Percentiles rank a stretch among this genome's conserved stretches.
Conservation (phyloP, 768 basidiomycete genomes). For the Pleurotus cornucopiae region DNA sequence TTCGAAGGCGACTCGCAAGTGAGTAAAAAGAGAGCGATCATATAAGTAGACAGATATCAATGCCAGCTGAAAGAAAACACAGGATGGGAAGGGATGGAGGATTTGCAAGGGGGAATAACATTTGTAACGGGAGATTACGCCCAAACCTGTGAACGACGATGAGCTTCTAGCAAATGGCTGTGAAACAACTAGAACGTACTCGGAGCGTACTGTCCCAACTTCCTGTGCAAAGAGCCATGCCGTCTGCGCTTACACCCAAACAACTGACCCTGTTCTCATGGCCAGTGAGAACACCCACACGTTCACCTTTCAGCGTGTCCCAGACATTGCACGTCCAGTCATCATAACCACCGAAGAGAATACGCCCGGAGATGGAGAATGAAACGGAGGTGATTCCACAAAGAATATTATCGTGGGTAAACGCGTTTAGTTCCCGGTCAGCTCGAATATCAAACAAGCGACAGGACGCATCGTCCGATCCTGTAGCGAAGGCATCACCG, state of each 20-base stretch:
- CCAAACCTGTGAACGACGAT: slow-evolving; percentile 59
- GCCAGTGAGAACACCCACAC: slow-evolving; percentile 94
- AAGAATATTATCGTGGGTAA: slow-evolving; percentile 97
- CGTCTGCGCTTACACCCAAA: slow-evolving; percentile 91
- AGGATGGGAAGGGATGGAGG: slow-evolving; percentile 18
- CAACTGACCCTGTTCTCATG: slow-evolving; percentile 99
- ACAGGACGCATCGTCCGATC: slow-evolving; percentile 98
- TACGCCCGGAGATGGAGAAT: slow-evolving; percentile 95
- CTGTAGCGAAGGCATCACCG: slow-evolving; percentile 97
- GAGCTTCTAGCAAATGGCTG: slow-evolving; percentile 3
- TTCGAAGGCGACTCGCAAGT: slow-evolving; percentile 42
- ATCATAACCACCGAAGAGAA: slow-evolving; percentile 98
- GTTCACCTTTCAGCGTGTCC: slow-evolving; percentile 98
- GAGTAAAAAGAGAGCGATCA: slow-evolving; percentile 44
- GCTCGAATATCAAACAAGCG: slow-evolving; percentile 97
- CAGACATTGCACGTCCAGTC: slow-evolving; percentile 99
- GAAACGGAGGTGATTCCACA: slow-evolving; percentile 99
- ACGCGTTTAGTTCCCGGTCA: slow-evolving; percentile 94
- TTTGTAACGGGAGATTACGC: slow-evolving; percentile 46
- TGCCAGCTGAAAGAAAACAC: slow-evolving; percentile 16
- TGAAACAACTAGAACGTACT: slow-evolving; percentile 42
- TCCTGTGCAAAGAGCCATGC: slow-evolving; percentile 98
- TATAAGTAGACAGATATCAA: slow-evolving; percentile 40
- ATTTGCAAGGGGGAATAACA: slow-evolving; percentile 16
- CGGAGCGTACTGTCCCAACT: slow-evolving; percentile 97